phyloP scores from a whole-genome alignment of 306 rosid genomes.

The Styphnolobium japonicum region DNA sequence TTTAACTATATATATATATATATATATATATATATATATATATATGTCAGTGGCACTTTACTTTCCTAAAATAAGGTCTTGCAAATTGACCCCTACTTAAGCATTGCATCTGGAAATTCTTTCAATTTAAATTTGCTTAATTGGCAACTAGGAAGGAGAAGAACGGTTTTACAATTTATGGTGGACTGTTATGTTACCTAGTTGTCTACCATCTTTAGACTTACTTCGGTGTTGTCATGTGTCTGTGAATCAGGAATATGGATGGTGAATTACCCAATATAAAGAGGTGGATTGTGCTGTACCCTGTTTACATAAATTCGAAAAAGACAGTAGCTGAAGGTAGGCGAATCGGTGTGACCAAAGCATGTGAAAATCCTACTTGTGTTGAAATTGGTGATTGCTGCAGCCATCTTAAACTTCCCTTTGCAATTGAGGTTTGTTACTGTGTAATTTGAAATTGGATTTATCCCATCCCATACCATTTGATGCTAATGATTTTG shows the following conservation, averaged over 20 bases:
- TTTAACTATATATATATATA: too few relatives aligned
- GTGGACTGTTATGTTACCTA: background rate
- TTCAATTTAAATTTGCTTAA: background rate
- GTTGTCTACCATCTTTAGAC: background rate
- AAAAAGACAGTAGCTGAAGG: conserved; percentile 89
- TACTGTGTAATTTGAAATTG: background rate
- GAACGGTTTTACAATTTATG: background rate
- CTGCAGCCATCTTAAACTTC: conserved; percentile 68
- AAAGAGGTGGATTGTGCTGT: conserved; percentile 76
- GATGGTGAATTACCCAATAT: conserved; percentile 55
- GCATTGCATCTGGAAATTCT: background rate
- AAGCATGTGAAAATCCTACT: conserved; percentile 84
- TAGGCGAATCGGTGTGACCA: conserved; percentile 60
- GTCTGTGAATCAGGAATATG: conserved; percentile 39
- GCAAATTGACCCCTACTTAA: background rate
- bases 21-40: too few relatives aligned
- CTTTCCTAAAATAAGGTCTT: background rate
- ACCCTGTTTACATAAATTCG: conserved; percentile 84
- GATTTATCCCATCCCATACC: background rate
- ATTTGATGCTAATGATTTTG: background rate
- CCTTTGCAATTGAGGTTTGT: conserved; percentile 75
- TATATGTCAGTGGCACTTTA: too few relatives aligned
- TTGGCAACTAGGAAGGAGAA: background rate
- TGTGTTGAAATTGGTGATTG: conserved; percentile 87
- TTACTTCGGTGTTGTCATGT: background rate